Evolutionary conservation across 176 grass and related monocot species (phyloP).

Genomic region (Poa pratensis): DNA sequence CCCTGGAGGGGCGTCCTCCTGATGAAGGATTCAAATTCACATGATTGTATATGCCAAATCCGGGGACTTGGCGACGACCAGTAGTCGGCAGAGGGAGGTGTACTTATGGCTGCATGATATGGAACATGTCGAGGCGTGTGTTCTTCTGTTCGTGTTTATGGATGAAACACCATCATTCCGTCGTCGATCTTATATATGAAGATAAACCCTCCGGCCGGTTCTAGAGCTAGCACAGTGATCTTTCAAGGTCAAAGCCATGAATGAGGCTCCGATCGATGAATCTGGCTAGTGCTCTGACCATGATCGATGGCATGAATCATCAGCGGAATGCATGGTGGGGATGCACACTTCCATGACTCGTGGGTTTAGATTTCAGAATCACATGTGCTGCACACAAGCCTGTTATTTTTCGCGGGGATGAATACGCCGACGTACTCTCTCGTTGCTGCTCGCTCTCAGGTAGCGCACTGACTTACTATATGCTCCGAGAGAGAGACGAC

Average conservation of each 20-base stretch:
- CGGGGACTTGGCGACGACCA: slow-evolving; percentile 3
- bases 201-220: neutral
- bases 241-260: slow-evolving; percentile 35
- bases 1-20: neutral
- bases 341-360: slow-evolving; percentile 32
- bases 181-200: neutral
- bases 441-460: neutral
- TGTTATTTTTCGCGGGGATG: neutral
- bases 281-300: slow-evolving; percentile 29
- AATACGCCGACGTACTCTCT: no score
- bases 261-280: neutral
- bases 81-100: slow-evolving; percentile 17
- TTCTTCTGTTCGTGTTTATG: neutral
- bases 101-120: slow-evolving; percentile 15
- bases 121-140: slow-evolving; percentile 47
- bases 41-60: neutral
- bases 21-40: neutral
- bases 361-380: slow-evolving; percentile 37
- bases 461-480: neutral
- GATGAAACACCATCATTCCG: neutral
- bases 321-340: neutral
- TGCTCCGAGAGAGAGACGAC: slow-evolving; percentile 8
- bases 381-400: neutral
- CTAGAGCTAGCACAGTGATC: slow-evolving; percentile 10
- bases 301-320: neutral